Percentiles rank a stretch among this genome's conserved stretches.
Evolutionary conservation across 345 rosid species (phyloP).

Genomic region (Citrus trifoliata): DNA sequence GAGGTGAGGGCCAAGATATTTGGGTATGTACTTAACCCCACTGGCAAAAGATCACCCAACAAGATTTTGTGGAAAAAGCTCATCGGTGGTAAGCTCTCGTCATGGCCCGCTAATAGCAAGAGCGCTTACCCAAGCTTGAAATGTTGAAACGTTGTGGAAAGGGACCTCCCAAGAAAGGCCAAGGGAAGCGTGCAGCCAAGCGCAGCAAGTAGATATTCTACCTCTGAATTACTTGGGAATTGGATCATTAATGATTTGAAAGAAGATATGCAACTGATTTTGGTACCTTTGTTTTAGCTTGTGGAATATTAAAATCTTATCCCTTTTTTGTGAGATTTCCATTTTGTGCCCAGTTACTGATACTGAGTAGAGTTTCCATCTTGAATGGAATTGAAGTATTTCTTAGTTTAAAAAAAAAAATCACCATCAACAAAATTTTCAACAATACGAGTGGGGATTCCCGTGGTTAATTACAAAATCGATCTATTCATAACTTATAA

Average conservation of each 20-base stretch:
- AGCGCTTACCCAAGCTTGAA: conserved; percentile 72
- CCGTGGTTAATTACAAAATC: no score
- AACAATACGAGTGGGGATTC: no score
- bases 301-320: no score
- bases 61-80: conserved; percentile 81
- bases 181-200: conserved; percentile 66
- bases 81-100: conserved; percentile 64
- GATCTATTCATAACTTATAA: no score
- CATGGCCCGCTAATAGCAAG: conserved; percentile 63
- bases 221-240: neutral
- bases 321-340: no score
- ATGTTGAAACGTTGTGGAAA: conserved; percentile 81
- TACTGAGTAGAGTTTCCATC: neutral
- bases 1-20: conserved; percentile 82
- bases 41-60: conserved; percentile 68
- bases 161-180: conserved; percentile 91
- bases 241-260: no score
- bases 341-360: neutral
- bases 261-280: neutral
- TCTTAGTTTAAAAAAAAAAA: no score
- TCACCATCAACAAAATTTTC: no score
- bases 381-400: neutral
- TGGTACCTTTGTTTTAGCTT: neutral
- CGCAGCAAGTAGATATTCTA: conserved; percentile 40
- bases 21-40: conserved; percentile 73